Percentiles rank a stretch among this genome's conserved stretches.
phyloP scores from a whole-genome alignment of 2,329 filamentous ascomycete genomes.

The Claviceps sp. region DNA sequence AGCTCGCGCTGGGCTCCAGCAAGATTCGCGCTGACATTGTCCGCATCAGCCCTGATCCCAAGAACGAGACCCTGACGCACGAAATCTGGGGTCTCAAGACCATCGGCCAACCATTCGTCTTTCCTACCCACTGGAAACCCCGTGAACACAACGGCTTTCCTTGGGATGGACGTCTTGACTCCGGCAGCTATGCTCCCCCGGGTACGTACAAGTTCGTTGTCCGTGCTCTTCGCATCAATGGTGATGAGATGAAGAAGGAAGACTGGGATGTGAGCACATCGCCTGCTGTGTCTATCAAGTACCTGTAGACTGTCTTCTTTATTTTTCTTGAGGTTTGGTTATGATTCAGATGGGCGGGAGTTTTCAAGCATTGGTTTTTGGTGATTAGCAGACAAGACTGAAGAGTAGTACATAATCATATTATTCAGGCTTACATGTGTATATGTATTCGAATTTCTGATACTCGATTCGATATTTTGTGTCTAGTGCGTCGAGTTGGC shows the following conservation, averaged over 20 bases:
- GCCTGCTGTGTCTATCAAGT: conserved; percentile 30
- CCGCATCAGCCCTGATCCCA: conserved; percentile 15
- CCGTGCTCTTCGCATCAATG: conserved; percentile 37
- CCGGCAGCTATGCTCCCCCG: conserved; percentile 32
- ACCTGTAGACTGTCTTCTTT: conserved; percentile 12
- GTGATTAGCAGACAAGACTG: not conserved
- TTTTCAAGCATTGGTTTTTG: not conserved
- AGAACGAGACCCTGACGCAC: conserved; percentile 11
- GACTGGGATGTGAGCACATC: conserved; percentile 36
- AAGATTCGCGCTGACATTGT: conserved; percentile 32
- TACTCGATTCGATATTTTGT: too few relatives aligned
- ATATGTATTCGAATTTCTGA: too few relatives aligned
- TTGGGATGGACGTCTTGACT: conserved; percentile 34
- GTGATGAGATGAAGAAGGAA: conserved; percentile 26
- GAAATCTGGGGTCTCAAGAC: conserved; percentile 25
- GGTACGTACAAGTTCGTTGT: conserved; percentile 37
- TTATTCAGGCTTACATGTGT: too few relatives aligned
- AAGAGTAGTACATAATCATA: not conserved
- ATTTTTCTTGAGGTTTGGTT: too few relatives aligned
- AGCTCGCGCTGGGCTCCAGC: conserved; percentile 32
- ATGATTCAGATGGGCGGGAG: too few relatives aligned
- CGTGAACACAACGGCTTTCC: conserved; percentile 7
- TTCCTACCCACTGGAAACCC: conserved; percentile 25
- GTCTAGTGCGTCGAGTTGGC: too few relatives aligned
- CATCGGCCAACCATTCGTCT: conserved; percentile 28